Conservation (phyloP, 2,329 filamentous ascomycete species). For the Colletotrichum sp. region DNA sequence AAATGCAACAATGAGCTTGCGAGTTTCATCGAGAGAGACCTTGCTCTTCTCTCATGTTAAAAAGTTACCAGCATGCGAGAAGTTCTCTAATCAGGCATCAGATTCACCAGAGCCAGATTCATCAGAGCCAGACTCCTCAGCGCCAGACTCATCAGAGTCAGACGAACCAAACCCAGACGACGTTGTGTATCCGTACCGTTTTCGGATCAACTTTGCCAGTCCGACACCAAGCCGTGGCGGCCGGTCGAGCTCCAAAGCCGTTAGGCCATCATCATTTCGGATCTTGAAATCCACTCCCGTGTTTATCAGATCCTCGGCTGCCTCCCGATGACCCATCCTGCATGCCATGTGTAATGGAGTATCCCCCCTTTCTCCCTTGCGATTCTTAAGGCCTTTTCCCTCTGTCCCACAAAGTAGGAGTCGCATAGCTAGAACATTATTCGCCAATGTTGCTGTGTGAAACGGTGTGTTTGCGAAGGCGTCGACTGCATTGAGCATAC, state of each 20-base stretch:
- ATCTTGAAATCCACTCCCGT: not conserved
- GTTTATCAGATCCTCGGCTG: not conserved
- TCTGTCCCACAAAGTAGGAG: not conserved
- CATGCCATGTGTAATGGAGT: not conserved
- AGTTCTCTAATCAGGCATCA: too few species aligned
- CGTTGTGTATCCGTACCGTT: too few species aligned
- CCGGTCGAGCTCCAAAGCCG: not conserved
- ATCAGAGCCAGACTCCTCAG: too few species aligned
- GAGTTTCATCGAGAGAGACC: too few species aligned
- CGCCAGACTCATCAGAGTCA: too few species aligned
- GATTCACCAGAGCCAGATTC: too few species aligned
- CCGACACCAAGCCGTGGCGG: not conserved
- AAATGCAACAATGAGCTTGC: too few species aligned
- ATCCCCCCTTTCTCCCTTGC: not conserved
- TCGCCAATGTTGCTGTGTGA: not conserved
- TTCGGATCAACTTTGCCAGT: not conserved
- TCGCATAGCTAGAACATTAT: fast-evolving
- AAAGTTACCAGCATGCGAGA: too few species aligned
- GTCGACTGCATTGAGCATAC: too few species aligned
- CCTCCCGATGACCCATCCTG: not conserved
- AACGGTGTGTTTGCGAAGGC: not conserved
- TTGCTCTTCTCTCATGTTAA: too few species aligned
- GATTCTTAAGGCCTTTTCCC: not conserved
- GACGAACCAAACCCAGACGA: too few species aligned
- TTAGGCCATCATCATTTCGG: not conserved